phyloP scores from a whole-genome alignment of 2,329 filamentous ascomycete genomes.

The Talaromyces sp. region DNA sequence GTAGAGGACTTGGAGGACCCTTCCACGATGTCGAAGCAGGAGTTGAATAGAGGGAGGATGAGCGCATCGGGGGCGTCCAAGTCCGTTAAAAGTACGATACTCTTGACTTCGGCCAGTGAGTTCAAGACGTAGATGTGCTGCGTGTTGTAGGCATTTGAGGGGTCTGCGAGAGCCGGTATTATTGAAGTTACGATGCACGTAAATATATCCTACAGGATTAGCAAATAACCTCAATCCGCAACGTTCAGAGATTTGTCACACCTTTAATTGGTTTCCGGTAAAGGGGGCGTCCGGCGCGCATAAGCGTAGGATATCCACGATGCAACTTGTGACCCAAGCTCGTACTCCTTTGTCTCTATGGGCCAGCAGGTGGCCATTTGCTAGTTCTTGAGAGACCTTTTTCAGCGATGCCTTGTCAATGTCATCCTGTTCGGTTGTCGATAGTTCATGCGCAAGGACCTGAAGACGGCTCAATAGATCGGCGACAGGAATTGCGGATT shows the following conservation, averaged over 20 bases:
- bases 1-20: slow-evolving; percentile 66
- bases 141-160: slow-evolving; percentile 81
- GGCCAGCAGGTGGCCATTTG: slow-evolving; percentile 70
- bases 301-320: slow-evolving; percentile 87
- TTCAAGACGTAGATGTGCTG: slow-evolving; percentile 89
- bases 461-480: slow-evolving; percentile 79
- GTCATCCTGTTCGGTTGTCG: slow-evolving; percentile 80
- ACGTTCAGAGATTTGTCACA: slow-evolving; percentile 43
- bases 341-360: slow-evolving; percentile 94
- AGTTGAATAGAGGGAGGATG: slow-evolving; percentile 74
- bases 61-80: slow-evolving; percentile 76
- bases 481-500: slow-evolving; percentile 69
- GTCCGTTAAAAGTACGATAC: slow-evolving; percentile 84
- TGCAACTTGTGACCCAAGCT: slow-evolving; percentile 79
- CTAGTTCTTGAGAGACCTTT: slow-evolving; percentile 79
- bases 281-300: slow-evolving; percentile 95
- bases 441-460: slow-evolving; percentile 73
- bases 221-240: background rate
- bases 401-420: slow-evolving; percentile 76
- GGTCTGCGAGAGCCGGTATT: slow-evolving; percentile 77
- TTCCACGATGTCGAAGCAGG: slow-evolving; percentile 87
- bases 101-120: slow-evolving; percentile 88
- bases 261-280: slow-evolving; percentile 83
- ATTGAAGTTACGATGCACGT: slow-evolving; percentile 78
- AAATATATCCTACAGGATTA: slow-evolving; percentile 72